These are phyloP conservation scores for Saururus chinensis DNA, from an alignment of 164 flowering plant genomes.

Conservation along the genomic window DNA sequence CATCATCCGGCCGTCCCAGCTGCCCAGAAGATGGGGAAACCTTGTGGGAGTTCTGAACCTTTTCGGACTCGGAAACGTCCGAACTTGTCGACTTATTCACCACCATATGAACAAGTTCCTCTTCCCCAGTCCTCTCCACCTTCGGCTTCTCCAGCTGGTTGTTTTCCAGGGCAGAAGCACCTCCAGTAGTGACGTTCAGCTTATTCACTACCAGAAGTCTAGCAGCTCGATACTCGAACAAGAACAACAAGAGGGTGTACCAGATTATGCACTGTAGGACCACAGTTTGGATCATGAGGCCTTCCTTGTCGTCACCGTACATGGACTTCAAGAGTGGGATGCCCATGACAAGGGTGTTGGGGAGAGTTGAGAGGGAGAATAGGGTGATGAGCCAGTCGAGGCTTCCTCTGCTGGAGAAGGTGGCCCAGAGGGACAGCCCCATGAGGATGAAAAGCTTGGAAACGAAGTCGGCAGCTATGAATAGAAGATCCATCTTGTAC, in stretches of 20 bases:
- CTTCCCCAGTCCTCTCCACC: conserved; percentile 5
- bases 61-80: conserved; percentile 6
- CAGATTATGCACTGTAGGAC: conserved; percentile 31
- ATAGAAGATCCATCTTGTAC: conserved; percentile 21
- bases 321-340: conserved; percentile 30
- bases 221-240: conserved; percentile 31
- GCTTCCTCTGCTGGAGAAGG: conserved; percentile 14
- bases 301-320: conserved; percentile 26
- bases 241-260: conserved; percentile 26
- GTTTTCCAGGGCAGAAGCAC: background rate
- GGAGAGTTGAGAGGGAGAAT: conserved; percentile 29
- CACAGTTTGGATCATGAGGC: conserved; percentile 26
- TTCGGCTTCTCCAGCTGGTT: background rate
- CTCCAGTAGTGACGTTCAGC: background rate
- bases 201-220: conserved; percentile 13
- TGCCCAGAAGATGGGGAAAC: conserved; percentile 20
- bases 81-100: conserved; percentile 5
- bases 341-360: conserved; percentile 37
- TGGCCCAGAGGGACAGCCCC: conserved; percentile 20
- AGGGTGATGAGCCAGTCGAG: conserved; percentile 33
- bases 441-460: conserved; percentile 17
- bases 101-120: background rate
- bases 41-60: conserved; percentile 7
- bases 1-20: conserved; percentile 6
- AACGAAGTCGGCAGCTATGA: conserved; percentile 26